A percentile compares a stretch with the other conserved stretches of the same genome.
Conservation (phyloP, 768 basidiomycete species). For the Termitomyces sp. region DNA sequence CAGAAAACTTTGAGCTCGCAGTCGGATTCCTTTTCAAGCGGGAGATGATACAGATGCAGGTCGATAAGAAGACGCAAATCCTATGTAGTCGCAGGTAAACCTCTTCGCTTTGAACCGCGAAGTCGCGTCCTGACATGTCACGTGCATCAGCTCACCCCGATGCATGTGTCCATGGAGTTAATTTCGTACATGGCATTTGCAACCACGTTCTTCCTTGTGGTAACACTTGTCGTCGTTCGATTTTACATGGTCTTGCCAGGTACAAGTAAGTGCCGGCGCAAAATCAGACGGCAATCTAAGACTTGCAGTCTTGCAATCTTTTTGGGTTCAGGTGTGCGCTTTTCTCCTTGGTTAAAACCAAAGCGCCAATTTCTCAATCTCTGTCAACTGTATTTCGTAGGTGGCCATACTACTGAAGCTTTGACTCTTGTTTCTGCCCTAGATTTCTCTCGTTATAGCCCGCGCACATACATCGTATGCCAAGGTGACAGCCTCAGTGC, state of each 20-base stretch:
- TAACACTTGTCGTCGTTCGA: conserved; percentile 16
- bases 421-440: conserved; percentile 66
- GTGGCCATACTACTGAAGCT: conserved; percentile 92
- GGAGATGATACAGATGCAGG: not conserved
- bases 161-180: not conserved
- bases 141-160: not conserved
- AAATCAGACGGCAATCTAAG: conserved; percentile 6
- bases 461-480: conserved; percentile 77
- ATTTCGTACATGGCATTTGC: not conserved
- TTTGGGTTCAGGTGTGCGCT: conserved; percentile 79
- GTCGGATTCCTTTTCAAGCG: too few species aligned
- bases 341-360: not conserved
- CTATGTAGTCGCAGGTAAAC: not conserved
- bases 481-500: conserved; percentile 78
- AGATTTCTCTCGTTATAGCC: conserved; percentile 69
- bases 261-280: not conserved
- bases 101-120: not conserved
- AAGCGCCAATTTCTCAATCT: not conserved
- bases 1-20: not conserved
- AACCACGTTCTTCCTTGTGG: not conserved
- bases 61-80: not conserved
- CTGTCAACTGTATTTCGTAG: conserved; percentile 34
- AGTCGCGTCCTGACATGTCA: not conserved
- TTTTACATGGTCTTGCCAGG: conserved; percentile 26
- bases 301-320: conserved; percentile 69